Evolutionary conservation across 305 asterid species (phyloP).

Genomic region (Rubia tinctorum): DNA sequence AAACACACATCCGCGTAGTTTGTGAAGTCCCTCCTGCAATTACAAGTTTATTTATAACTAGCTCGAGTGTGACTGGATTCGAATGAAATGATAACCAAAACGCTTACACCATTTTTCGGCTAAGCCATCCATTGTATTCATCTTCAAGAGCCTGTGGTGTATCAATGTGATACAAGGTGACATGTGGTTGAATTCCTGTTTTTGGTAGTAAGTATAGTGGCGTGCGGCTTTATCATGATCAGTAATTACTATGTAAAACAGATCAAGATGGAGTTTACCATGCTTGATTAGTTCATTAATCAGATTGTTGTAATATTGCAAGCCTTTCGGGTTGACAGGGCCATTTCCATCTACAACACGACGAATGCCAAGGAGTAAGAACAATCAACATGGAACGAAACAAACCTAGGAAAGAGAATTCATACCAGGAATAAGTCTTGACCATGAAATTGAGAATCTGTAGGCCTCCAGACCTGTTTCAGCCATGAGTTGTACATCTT

Average conservation of each 20-base stretch:
- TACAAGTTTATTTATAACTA: background rate
- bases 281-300: constrained; percentile 48
- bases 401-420: constrained; percentile 39
- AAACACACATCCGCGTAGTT: constrained; percentile 53
- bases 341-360: constrained; percentile 28
- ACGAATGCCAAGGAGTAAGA: constrained; percentile 8
- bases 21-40: constrained; percentile 46
- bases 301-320: constrained; percentile 50
- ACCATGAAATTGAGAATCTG: constrained; percentile 37
- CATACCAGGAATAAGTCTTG: constrained; percentile 39
- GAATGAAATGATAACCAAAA: background rate
- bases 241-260: background rate
- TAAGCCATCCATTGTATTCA: constrained; percentile 55
- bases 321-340: constrained; percentile 44
- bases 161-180: constrained; percentile 47
- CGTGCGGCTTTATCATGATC: too few species aligned
- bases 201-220: background rate
- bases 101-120: constrained; percentile 42
- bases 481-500: constrained; percentile 28
- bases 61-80: background rate
- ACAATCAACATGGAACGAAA: background rate
- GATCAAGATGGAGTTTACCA: constrained; percentile 26
- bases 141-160: constrained; percentile 57
- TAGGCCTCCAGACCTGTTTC: constrained; percentile 31
- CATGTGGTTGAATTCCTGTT: constrained; percentile 62